These are phyloP conservation scores for Zea luxurians DNA, from an alignment of 176 grass and related monocot genomes.

Conservation along the genomic window DNA sequence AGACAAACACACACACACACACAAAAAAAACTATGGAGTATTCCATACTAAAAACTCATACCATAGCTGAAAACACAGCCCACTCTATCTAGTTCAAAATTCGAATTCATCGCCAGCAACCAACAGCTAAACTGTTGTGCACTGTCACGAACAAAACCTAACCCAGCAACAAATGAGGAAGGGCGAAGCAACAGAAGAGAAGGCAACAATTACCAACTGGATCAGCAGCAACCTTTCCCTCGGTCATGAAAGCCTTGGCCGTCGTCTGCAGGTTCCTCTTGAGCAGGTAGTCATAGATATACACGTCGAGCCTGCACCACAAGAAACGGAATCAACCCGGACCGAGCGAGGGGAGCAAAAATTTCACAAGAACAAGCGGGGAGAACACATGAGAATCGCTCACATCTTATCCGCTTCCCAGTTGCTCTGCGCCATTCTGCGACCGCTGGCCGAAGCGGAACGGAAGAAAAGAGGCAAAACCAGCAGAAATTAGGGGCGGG, in stretches of 20 bases:
- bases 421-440: slow-evolving; percentile 91
- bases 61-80: not conserved
- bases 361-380: not conserved
- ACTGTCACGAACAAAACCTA: not conserved
- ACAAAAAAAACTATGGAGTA: not conserved
- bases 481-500: slow-evolving; percentile 20
- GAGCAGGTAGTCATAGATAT: slow-evolving; percentile 92
- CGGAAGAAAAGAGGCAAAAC: not conserved
- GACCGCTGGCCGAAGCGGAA: not conserved
- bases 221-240: slow-evolving; percentile 93
- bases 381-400: slow-evolving; percentile 18
- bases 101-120: slow-evolving; percentile 6
- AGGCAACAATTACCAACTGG: slow-evolving; percentile 76
- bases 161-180: not conserved
- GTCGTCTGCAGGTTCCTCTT: slow-evolving; percentile 93
- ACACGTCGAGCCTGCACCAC: slow-evolving; percentile 88
- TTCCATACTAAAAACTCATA: not conserved
- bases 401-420: slow-evolving; percentile 99
- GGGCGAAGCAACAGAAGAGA: not conserved
- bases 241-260: slow-evolving; percentile 91
- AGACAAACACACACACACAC: not conserved
- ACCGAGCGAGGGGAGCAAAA: not conserved
- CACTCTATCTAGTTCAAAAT: slow-evolving; percentile 27
- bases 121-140: not conserved
- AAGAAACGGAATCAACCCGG: slow-evolving; percentile 30